These are phyloP conservation scores for Nemania diffusa DNA, from an alignment of 2,329 filamentous ascomycete genomes.

Conservation along the genomic window DNA sequence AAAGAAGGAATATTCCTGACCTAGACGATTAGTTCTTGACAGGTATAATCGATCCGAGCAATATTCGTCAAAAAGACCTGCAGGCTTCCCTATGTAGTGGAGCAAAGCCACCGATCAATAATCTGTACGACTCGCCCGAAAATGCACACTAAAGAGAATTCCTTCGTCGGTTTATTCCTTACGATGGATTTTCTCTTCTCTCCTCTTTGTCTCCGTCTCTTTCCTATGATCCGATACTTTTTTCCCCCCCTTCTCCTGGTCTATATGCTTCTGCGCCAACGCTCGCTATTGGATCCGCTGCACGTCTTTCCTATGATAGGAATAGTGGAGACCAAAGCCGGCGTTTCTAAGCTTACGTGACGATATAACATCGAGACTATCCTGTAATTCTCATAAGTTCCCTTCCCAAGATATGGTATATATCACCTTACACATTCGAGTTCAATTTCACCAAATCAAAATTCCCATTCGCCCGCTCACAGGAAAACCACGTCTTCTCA, in stretches of 20 bases:
- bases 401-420: not conserved
- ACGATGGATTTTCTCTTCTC: not conserved
- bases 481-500: not conserved
- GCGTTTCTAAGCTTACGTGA: slow-evolving; percentile 47
- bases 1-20: slow-evolving; percentile 47
- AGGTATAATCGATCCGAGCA: slow-evolving; percentile 52
- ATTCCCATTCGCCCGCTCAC: not conserved
- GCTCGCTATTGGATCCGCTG: not conserved
- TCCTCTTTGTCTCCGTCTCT: not conserved
- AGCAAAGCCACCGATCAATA: slow-evolving; percentile 45
- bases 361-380: slow-evolving; percentile 49
- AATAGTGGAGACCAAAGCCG: slow-evolving; percentile 38
- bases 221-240: not conserved
- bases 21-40: slow-evolving; percentile 54
- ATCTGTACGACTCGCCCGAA: slow-evolving; percentile 55
- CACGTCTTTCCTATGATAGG: slow-evolving; percentile 38
- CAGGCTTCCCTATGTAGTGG: slow-evolving; percentile 38
- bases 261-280: not conserved
- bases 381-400: slow-evolving; percentile 36
- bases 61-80: slow-evolving; percentile 34
- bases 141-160: slow-evolving; percentile 48
- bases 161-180: slow-evolving; percentile 29
- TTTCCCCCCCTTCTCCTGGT: not conserved
- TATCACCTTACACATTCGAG: slow-evolving; percentile 51
- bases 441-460: slow-evolving; percentile 50